Evolutionary conservation across 2,329 filamentous ascomycete species (phyloP), one percentile per base, ranked within the genome.

Genomic region (Sclerotinia sclerotiorum): DNA sequence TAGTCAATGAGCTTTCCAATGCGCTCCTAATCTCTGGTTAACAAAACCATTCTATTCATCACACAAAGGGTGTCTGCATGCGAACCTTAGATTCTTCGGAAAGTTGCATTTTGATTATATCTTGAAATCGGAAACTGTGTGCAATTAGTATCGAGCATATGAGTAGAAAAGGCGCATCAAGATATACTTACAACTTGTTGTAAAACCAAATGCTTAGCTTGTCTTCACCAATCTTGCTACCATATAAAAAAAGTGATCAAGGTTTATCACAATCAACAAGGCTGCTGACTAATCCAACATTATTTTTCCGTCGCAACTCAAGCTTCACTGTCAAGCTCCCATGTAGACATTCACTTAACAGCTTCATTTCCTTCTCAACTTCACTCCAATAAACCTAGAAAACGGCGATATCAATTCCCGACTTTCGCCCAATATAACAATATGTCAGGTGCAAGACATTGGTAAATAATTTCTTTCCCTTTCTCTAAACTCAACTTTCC

Each of bases 21-120:
- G 85, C 95, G 93, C 90, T 99, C 95, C 94, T 97, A 76, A 74
- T 65, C 35, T 63, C 49, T 42, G 65, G 58, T 78, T 57, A 77
- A 71, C 57, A 66, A 64, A 69, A 49, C 62, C 63, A 27, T 35
- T 44, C 49, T 17, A 19, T 19, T 13, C 24, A 42, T 17, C 11
- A 44, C 27, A 27, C 1, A 19, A 35, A 29, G 60, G 65, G 10
- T 24, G 27, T 48, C 32, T 56, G 65, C 35, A 48, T 51, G 60
- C 79, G 73, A 79, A 97, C 94, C 90, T 98, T 98, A 78, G 94
- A 93, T 84, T 99, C 95, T 82, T 99, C 95, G 64, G 95, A 98
- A 74, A 98, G 89, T 74, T 78, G 77, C 76, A 78, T 77, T 24
- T 71, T 76, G 75, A 70, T 54, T 60, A 48, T 52, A 54, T 71